Evolutionary conservation across 2,329 filamentous ascomycete species (phyloP), one percentile per base, ranked within the genome.

Genomic region (Trichoderma endophyticum): DNA sequence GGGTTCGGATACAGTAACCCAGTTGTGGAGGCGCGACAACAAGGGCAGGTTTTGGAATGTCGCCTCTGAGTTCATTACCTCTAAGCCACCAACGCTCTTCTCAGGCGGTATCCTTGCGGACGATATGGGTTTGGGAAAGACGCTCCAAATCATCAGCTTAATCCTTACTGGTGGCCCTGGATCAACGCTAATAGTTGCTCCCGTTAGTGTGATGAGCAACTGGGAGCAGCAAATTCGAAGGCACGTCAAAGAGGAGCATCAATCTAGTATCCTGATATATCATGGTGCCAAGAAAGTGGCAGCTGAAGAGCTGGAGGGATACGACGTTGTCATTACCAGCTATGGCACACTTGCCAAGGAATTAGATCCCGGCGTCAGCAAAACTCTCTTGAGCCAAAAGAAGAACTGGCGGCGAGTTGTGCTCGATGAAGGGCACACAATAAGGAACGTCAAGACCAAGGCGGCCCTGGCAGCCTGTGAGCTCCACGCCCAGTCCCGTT

Each of bases 51-150:
- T 86, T 93, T 74, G 93, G 91, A 72, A 95, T 90, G 73, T 81
- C 15, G 80, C 79, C 6, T 82, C 81, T 0, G 90, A 90, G 67
- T 95, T 90, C 78, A 87, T 89, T 11, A 89, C 87, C 9, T 80
- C 79, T 0, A 80, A 79, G 3, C 81, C 86, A 1, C 93, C 93
- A 0, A 80, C 83, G 1, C 85, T 97, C 26, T 89, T 93, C 7
- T 93, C 90, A 64, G 94, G 94, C 21, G 94, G 94, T 36, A 94
- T 97, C 64, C 86, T 97, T 9, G 93, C 81, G 14, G 94, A 97
- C 79, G 94, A 97, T 77, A 97, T 97, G 95, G 94, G 94, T 4
- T 82, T 97, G 6, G 94, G 94, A 28, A 97, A 97, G 83, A 97
- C 94, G 0, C 86, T 97, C 9, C 92, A 97, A 79, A 87, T 94